Evolutionary conservation across 331 rosid genomes (phyloP).

Genomic region (Quercus phellos): DNA sequence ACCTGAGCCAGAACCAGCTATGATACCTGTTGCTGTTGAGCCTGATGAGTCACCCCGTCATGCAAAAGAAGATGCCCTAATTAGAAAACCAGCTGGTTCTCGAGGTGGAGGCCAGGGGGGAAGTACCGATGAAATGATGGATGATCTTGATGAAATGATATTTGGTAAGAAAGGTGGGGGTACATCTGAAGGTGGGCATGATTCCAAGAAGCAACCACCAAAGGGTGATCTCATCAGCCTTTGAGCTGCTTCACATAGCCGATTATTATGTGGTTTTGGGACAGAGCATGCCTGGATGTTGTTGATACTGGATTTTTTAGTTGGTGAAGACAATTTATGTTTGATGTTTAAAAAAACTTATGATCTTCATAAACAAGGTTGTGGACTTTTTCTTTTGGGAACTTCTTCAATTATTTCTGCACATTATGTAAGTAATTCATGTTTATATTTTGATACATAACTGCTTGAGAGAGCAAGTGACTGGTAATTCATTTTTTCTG

Average conservation of each 20-base stretch:
- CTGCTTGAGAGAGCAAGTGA: not conserved
- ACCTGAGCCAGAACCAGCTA: slow-evolving; percentile 78
- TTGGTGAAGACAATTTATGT: slow-evolving; percentile 23
- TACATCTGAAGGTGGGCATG: slow-evolving; percentile 47
- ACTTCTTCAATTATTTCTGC: slow-evolving; percentile 22
- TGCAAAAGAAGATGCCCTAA: slow-evolving; percentile 55
- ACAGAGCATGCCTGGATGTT: slow-evolving; percentile 14
- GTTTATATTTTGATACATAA: slow-evolving; percentile 25
- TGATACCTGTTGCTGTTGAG: slow-evolving; percentile 95
- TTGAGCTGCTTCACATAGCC: slow-evolving; percentile 28
- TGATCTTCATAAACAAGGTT: slow-evolving; percentile 8
- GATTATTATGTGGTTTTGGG: slow-evolving; percentile 18
- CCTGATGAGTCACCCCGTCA: slow-evolving; percentile 79
- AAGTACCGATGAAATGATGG: slow-evolving; percentile 89
- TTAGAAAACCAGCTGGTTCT: slow-evolving; percentile 72
- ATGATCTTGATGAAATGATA: slow-evolving; percentile 98
- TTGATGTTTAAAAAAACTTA: slow-evolving; percentile 1
- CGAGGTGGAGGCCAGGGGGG: slow-evolving; percentile 56
- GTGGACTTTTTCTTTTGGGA: slow-evolving; percentile 23
- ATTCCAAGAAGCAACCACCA: slow-evolving; percentile 62
- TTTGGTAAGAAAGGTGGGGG: slow-evolving; percentile 77
- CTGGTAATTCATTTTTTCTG: too few relatives aligned
- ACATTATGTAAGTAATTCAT: slow-evolving; percentile 31
- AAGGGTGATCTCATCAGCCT: slow-evolving; percentile 86
- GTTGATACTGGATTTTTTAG: slow-evolving; percentile 20